A percentile compares a stretch with the other conserved stretches of the same genome.
phyloP scores from a whole-genome alignment of 805 yeast species.

The Wickerhamiella brachini region DNA sequence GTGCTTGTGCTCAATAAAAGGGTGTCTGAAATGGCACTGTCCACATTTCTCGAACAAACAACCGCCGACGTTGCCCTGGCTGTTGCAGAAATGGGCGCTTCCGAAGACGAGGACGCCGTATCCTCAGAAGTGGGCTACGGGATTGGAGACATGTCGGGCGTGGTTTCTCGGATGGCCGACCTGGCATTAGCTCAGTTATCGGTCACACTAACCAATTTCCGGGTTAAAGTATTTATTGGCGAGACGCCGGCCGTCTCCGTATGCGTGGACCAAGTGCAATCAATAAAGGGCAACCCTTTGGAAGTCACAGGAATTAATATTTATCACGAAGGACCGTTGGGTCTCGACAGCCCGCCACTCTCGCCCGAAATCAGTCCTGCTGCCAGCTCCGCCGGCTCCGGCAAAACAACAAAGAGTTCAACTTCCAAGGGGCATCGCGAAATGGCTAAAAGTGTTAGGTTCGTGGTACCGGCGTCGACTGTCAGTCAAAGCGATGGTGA shows the following conservation, averaged over 20 bases:
- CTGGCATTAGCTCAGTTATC: slow-evolving; percentile 23
- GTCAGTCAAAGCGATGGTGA: background rate
- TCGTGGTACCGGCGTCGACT: background rate
- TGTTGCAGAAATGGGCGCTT: slow-evolving; percentile 1
- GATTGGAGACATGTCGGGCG: slow-evolving; percentile 19
- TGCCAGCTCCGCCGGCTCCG: background rate
- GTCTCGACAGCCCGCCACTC: background rate
- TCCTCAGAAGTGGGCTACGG: slow-evolving; percentile 17
- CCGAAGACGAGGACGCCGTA: slow-evolving; percentile 11
- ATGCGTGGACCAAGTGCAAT: background rate
- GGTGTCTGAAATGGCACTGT: slow-evolving; percentile 15
- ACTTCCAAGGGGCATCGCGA: background rate
- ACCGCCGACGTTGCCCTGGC: slow-evolving; percentile 8
- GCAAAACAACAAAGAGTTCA: too few species aligned
- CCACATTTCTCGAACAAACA: slow-evolving; percentile 13
- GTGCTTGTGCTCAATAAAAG: slow-evolving; percentile 16
- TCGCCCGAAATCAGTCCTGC: background rate
- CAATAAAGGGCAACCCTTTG: background rate
- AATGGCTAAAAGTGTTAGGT: background rate
- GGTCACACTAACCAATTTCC: slow-evolving; percentile 12
- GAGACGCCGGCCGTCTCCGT: slow-evolving; percentile 3
- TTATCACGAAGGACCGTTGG: background rate
- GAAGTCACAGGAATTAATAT: background rate
- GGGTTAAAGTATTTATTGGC: slow-evolving; percentile 12
- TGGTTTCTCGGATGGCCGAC: slow-evolving; percentile 27